Percentiles rank a stretch among this genome's conserved stretches.
These are phyloP conservation scores for Ammopiptanthus mongolicus DNA, from an alignment of 306 rosid species.

Conservation along the genomic window DNA sequence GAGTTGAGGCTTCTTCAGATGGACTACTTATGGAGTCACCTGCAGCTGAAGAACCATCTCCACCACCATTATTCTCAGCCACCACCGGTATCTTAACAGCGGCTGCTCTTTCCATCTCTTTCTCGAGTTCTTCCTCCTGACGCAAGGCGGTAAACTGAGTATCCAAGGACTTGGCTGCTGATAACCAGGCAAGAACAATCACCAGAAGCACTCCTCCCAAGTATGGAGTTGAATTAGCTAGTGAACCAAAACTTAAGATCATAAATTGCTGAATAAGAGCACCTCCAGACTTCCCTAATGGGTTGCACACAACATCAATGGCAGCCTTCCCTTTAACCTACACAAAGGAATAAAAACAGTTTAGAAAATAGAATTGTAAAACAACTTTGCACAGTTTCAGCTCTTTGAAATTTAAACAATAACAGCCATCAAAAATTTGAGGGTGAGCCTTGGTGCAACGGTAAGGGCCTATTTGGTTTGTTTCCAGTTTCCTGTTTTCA, in stretches of 20 bases:
- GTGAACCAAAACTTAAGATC: constrained; percentile 90
- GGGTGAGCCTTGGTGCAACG: too few relatives aligned
- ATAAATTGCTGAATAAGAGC: constrained; percentile 97
- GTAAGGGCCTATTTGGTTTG: too few relatives aligned
- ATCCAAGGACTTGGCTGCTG: constrained; percentile 85
- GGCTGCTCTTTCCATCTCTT: constrained; percentile 83
- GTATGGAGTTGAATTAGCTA: constrained; percentile 94
- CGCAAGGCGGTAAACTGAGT: constrained; percentile 76
- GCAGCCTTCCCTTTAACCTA: constrained; percentile 99
- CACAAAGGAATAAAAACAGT: background rate
- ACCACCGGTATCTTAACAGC: constrained; percentile 82
- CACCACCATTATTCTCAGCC: constrained; percentile 45
- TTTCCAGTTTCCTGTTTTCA: too few relatives aligned
- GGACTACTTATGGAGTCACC: constrained; percentile 57
- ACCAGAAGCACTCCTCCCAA: constrained; percentile 82
- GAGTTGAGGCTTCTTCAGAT: constrained; percentile 50
- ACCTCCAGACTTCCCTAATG: constrained; percentile 95
- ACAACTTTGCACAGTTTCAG: background rate
- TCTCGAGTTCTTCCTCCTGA: constrained; percentile 89
- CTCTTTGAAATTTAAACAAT: background rate
- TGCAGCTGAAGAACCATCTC: constrained; percentile 42
- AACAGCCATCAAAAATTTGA: too few relatives aligned
- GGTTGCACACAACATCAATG: constrained; percentile 98
- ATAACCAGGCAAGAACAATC: constrained; percentile 83
- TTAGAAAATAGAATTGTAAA: background rate